These are phyloP conservation scores for Botryotinia calthae DNA, from an alignment of 2,329 filamentous ascomycete species.

Conservation along the genomic window DNA sequence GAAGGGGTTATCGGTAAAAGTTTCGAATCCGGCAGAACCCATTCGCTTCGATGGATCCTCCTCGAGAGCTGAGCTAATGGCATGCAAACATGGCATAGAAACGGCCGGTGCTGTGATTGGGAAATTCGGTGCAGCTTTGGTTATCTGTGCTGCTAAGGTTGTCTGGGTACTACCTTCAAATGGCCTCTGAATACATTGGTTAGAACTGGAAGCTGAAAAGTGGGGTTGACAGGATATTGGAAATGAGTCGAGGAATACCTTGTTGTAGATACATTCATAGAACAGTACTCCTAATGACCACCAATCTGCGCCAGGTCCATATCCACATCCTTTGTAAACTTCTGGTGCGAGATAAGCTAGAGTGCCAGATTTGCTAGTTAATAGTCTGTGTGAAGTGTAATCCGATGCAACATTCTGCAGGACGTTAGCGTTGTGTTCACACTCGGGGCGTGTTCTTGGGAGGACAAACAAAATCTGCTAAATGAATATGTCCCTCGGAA, in stretches of 20 bases:
- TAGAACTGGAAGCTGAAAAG: neutral
- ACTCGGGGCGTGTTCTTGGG: constrained; percentile 13
- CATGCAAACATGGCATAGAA: constrained; percentile 81
- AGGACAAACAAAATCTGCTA: constrained; percentile 86
- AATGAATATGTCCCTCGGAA: constrained; percentile 87
- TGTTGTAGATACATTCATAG: constrained; percentile 99
- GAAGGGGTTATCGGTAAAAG: constrained; percentile 85
- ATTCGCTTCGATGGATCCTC: constrained; percentile 77
- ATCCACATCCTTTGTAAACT: constrained; percentile 87
- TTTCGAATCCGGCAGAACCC: constrained; percentile 77
- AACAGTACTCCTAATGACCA: constrained; percentile 98
- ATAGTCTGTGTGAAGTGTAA: constrained; percentile 73
- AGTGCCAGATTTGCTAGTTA: constrained; percentile 96
- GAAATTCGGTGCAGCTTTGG: constrained; percentile 78
- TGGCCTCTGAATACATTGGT: constrained; percentile 60
- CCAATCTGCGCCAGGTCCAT: constrained; percentile 91
- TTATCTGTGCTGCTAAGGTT: constrained; percentile 74
- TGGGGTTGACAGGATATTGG: neutral
- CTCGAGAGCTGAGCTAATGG: constrained; percentile 80
- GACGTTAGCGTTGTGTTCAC: constrained; percentile 39
- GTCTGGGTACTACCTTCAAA: constrained; percentile 90
- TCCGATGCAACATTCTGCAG: constrained; percentile 92
- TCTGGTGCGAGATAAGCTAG: constrained; percentile 94
- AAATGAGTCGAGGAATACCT: constrained; percentile 56
- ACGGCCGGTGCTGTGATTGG: constrained; percentile 92